Evolutionary conservation across 1,139 yeast species (phyloP).

Genomic region (Scheffersomyces cryptocercus): DNA sequence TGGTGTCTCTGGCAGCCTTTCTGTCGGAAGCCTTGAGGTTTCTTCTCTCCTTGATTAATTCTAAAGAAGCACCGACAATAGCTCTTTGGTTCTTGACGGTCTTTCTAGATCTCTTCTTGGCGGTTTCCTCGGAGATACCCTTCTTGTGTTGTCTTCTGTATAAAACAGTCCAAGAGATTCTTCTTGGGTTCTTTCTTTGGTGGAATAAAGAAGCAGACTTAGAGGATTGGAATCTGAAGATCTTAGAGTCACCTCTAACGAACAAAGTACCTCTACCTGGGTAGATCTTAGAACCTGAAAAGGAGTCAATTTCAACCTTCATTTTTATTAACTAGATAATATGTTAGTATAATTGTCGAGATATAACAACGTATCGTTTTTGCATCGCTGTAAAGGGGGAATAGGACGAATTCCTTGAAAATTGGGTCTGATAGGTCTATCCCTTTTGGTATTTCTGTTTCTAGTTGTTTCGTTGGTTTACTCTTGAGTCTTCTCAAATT

Average conservation of each 20-base stretch:
- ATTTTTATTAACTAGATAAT: slow-evolving; percentile 44
- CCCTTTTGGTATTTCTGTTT: too few species aligned
- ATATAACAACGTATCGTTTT: too few species aligned
- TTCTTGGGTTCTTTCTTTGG: slow-evolving; percentile 99
- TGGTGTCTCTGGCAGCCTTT: slow-evolving; percentile 95
- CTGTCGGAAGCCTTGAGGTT: slow-evolving; percentile 94
- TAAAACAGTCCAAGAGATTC: slow-evolving; percentile 98
- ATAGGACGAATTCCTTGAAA: too few species aligned
- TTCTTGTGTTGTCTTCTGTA: slow-evolving; percentile 99
- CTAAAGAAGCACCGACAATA: slow-evolving; percentile 98
- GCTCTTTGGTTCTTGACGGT: slow-evolving; percentile 99
- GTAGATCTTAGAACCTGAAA: slow-evolving; percentile 99
- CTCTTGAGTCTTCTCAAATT: too few species aligned
- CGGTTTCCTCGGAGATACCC: slow-evolving; percentile 97
- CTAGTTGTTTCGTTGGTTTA: too few species aligned
- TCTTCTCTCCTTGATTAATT: slow-evolving; percentile 98
- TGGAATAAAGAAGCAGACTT: slow-evolving; percentile 97
- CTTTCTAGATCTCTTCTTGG: slow-evolving; percentile 98
- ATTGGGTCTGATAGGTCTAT: too few species aligned
- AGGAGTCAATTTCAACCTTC: slow-evolving; percentile 99
- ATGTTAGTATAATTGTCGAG: slow-evolving; percentile 19
- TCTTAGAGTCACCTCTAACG: slow-evolving; percentile 99
- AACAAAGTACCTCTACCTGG: slow-evolving; percentile 99
- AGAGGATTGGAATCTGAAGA: slow-evolving; percentile 99
- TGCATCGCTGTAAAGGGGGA: too few species aligned